These are phyloP conservation scores for Silybum marianum DNA, from an alignment of 129 eudicot genomes.

Conservation along the genomic window DNA sequence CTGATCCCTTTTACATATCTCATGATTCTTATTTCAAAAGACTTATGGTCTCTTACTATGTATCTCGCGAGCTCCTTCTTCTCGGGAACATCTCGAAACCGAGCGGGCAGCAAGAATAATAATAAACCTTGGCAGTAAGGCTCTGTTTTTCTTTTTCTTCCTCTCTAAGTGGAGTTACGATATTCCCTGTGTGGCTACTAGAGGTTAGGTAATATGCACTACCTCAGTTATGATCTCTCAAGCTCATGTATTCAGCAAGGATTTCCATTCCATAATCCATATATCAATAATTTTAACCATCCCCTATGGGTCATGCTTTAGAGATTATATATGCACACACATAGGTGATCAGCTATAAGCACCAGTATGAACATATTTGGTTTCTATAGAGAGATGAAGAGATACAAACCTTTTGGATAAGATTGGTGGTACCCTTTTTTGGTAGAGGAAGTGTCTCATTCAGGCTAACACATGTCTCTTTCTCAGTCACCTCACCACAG, in stretches of 20 bases:
- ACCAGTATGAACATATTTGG: neutral
- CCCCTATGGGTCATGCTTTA: neutral
- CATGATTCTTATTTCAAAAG: neutral
- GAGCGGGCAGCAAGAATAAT: too few relatives aligned
- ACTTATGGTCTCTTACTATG: neutral
- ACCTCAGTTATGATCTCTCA: constrained; percentile 3
- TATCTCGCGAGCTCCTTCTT: too few relatives aligned
- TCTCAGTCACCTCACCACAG: constrained; percentile 48
- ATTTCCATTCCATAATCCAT: neutral
- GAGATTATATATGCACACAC: neutral
- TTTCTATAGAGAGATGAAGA: constrained; percentile 17
- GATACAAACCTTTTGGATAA: constrained; percentile 71
- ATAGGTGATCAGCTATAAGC: neutral
- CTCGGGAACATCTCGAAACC: too few relatives aligned
- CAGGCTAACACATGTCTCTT: constrained; percentile 65
- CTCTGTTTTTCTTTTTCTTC: neutral
- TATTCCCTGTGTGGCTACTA: neutral
- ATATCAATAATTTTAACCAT: neutral
- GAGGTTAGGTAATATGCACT: constrained; percentile 7
- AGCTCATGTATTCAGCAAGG: neutral
- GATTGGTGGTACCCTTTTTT: constrained; percentile 50
- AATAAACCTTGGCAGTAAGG: neutral
- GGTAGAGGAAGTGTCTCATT: constrained; percentile 58
- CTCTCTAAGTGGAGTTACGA: neutral
- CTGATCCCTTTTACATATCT: neutral